These are phyloP conservation scores for Orbilia blumenaviensis DNA, from an alignment of 2,329 filamentous ascomycete species.

Conservation along the genomic window DNA sequence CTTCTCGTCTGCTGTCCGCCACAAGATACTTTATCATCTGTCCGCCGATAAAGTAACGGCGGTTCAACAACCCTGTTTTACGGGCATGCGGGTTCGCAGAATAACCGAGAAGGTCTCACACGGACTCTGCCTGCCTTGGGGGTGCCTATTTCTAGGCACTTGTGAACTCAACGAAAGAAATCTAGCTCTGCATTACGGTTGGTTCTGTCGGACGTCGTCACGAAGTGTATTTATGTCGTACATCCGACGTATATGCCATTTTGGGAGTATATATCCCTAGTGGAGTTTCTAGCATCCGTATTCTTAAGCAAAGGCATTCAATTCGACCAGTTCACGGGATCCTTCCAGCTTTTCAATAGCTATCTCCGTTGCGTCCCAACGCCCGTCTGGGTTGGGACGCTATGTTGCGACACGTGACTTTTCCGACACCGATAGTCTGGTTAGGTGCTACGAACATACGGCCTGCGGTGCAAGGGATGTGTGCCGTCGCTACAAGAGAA, in stretches of 20 bases:
- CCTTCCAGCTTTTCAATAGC: too few species aligned
- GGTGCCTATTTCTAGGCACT: slow-evolving; percentile 16
- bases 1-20: neutral
- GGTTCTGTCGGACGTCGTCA: neutral
- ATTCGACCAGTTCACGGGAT: neutral
- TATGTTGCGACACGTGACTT: slow-evolving; percentile 1
- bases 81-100: slow-evolving; percentile 1
- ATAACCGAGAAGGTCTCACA: slow-evolving; percentile 18
- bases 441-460: neutral
- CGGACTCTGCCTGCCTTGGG: slow-evolving; percentile 19
- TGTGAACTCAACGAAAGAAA: neutral
- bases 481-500: neutral
- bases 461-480: neutral
- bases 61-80: slow-evolving; percentile 13
- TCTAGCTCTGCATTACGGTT: too few species aligned
- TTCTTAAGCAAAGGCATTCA: neutral
- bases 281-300: neutral
- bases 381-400: slow-evolving; percentile 13
- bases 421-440: neutral
- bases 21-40: slow-evolving; percentile 5
- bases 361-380: neutral
- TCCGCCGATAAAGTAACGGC: slow-evolving; percentile 1
- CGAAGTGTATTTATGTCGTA: neutral
- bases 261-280: neutral
- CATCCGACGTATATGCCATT: neutral